Conservation (phyloP, 202 grass and related monocot genomes). For the Setaria italica region DNA sequence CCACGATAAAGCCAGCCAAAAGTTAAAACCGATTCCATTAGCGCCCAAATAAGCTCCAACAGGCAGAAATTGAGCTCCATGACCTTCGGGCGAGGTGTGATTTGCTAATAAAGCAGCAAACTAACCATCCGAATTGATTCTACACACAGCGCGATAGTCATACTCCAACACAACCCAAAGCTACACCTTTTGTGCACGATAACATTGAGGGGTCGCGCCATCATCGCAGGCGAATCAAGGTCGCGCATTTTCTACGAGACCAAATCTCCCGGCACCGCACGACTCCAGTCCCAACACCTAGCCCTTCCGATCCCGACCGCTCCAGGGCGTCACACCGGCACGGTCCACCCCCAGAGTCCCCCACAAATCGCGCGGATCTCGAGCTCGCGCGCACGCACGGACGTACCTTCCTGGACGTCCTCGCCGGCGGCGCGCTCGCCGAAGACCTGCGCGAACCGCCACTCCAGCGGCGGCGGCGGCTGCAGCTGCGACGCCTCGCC, state of each 20-base stretch:
- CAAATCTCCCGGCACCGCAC: not conserved
- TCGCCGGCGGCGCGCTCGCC: conserved; percentile 93
- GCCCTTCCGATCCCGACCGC: not conserved
- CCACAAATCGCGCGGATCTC: conserved; percentile 58
- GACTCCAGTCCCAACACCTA: conserved; percentile 22
- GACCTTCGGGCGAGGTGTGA: not conserved
- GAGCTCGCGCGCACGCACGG: not conserved
- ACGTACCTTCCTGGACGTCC: conserved; percentile 97
- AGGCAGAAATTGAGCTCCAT: not conserved
- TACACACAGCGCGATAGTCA: not conserved
- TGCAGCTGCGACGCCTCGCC: conserved; percentile 27
- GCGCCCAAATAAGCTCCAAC: not conserved
- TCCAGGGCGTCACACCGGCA: not conserved
- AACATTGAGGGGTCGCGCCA: not conserved
- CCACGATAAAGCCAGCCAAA: not conserved
- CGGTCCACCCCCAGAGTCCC: not conserved
- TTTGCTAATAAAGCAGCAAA: not conserved
- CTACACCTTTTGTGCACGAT: not conserved
- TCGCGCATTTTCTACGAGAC: conserved; percentile 33
- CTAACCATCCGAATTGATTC: conserved; percentile 20
- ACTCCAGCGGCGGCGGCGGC: conserved; percentile 59
- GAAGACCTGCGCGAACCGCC: conserved; percentile 98
- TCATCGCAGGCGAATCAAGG: conserved; percentile 11
- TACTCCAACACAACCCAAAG: conserved; percentile 5
- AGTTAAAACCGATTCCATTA: not conserved